These are phyloP conservation scores for Ophioceras dolichostomum DNA, from an alignment of 2,329 filamentous ascomycete species.

Conservation along the genomic window DNA sequence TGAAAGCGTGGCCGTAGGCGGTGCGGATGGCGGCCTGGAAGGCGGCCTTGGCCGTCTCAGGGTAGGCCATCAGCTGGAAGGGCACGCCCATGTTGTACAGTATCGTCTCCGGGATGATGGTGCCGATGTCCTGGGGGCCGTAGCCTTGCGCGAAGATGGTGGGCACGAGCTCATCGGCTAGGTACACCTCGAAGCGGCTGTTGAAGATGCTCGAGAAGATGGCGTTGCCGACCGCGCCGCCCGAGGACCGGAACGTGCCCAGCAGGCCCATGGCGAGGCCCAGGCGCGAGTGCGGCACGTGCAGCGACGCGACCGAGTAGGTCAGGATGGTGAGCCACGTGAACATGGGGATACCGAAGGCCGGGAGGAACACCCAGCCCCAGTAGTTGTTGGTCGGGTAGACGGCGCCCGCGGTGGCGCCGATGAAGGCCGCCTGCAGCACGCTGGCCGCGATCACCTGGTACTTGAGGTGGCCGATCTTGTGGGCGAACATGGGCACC, in stretches of 20 bases:
- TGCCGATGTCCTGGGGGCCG: constrained; percentile 15
- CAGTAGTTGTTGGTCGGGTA: background rate
- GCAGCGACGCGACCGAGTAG: constrained; percentile 16
- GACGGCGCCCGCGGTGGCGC: constrained; percentile 1
- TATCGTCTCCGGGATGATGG: constrained; percentile 28
- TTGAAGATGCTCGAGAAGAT: constrained; percentile 20
- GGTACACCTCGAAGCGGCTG: constrained; percentile 13
- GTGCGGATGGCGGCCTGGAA: constrained; percentile 20
- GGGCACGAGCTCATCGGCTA: constrained; percentile 13
- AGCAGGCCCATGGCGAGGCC: constrained; percentile 17
- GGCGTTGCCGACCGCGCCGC: constrained; percentile 20
- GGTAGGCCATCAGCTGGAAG: constrained; percentile 43
- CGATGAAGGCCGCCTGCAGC: constrained; percentile 16
- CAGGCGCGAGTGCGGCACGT: constrained; percentile 17
- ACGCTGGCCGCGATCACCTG: constrained; percentile 18
- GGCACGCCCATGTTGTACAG: constrained; percentile 35
- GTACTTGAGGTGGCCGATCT: constrained; percentile 15
- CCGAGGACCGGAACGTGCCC: constrained; percentile 17
- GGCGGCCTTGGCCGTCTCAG: constrained; percentile 20
- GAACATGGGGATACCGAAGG: constrained; percentile 16
- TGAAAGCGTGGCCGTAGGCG: constrained; percentile 27
- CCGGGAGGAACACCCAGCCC: background rate
- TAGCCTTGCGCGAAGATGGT: constrained; percentile 16
- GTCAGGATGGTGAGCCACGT: constrained; percentile 17
- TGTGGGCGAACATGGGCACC: constrained; percentile 17